These are phyloP conservation scores for Babesia sp. DNA, from an alignment of 169 alveolate species.

Conservation along the genomic window DNA sequence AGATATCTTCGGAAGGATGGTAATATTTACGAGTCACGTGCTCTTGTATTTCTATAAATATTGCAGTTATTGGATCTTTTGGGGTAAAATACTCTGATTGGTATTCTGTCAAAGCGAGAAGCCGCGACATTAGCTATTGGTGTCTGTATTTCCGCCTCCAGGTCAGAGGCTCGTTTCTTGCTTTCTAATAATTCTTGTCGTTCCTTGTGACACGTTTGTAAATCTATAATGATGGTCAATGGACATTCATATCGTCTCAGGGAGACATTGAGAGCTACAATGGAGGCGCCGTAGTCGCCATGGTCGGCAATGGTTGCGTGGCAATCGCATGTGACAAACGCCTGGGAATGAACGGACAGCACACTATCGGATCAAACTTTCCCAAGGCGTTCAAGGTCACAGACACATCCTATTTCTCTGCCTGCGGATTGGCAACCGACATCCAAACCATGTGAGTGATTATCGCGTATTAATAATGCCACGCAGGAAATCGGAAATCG, in stretches of 20 bases:
- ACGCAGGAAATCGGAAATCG: conserved; percentile 75
- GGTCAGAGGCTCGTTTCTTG: too few species aligned
- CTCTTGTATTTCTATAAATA: background rate
- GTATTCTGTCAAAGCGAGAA: too few species aligned
- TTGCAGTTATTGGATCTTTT: too few species aligned
- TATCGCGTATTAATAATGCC: background rate
- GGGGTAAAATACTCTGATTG: too few species aligned
- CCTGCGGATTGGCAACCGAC: conserved; percentile 92
- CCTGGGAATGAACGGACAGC: conserved; percentile 86
- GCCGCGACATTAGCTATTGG: too few species aligned
- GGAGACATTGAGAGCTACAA: conserved; percentile 86
- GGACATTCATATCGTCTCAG: conserved; percentile 26
- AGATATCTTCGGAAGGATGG: conserved; percentile 8
- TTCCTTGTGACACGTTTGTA: too few species aligned
- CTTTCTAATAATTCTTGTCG: too few species aligned
- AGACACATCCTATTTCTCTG: conserved; percentile 84
- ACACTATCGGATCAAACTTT: conserved; percentile 85
- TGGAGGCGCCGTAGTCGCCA: conserved; percentile 96
- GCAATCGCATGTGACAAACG: conserved; percentile 95
- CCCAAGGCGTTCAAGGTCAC: conserved; percentile 89
- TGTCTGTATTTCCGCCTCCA: too few species aligned
- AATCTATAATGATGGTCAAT: too few species aligned
- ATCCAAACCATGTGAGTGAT: conserved; percentile 84
- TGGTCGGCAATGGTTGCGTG: conserved; percentile 94
- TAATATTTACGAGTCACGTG: background rate